Conservation (phyloP, 768 basidiomycete genomes). For the Floccularia luteovirens region DNA sequence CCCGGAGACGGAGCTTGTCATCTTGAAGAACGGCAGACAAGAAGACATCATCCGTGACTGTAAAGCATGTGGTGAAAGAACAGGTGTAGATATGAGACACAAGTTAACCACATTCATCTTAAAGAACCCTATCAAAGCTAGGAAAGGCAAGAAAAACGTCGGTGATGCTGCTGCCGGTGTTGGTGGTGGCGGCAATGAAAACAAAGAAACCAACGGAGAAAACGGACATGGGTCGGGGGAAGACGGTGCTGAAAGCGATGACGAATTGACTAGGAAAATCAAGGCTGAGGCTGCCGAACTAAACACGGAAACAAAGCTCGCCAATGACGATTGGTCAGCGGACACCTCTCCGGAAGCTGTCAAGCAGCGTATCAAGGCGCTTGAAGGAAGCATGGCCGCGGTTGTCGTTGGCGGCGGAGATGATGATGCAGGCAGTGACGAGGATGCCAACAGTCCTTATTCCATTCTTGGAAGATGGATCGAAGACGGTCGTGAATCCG, state of each 20-base stretch:
- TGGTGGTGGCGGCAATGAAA: constrained; percentile 31
- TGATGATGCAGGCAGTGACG: constrained; percentile 91
- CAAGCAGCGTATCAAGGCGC: constrained; percentile 67
- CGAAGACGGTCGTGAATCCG: constrained; percentile 53
- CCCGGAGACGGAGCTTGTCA: constrained; percentile 93
- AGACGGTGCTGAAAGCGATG: constrained; percentile 72
- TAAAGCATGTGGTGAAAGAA: constrained; percentile 95
- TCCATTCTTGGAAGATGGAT: constrained; percentile 79
- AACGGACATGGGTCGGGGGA: constrained; percentile 35
- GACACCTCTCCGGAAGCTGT: constrained; percentile 89
- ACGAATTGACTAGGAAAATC: constrained; percentile 85
- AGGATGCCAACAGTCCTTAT: constrained; percentile 84
- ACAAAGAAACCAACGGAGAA: constrained; percentile 23
- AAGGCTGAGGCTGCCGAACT: constrained; percentile 83
- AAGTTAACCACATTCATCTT: constrained; percentile 94
- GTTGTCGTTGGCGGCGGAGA: constrained; percentile 47
- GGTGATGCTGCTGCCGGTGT: constrained; percentile 41
- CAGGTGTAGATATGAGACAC: constrained; percentile 91
- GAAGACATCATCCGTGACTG: constrained; percentile 94
- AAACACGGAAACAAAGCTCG: constrained; percentile 50
- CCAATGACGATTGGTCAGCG: constrained; percentile 83
- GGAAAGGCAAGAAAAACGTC: constrained; percentile 59
- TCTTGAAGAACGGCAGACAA: constrained; percentile 71
- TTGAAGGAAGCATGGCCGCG: constrained; percentile 52
- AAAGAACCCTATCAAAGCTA: constrained; percentile 89